A percentile compares a stretch with the other conserved stretches of the same genome.
These are phyloP conservation scores for Lichtheimia hyalospora DNA, from an alignment of 371 early-diverging fungal genomes.

Conservation along the genomic window DNA sequence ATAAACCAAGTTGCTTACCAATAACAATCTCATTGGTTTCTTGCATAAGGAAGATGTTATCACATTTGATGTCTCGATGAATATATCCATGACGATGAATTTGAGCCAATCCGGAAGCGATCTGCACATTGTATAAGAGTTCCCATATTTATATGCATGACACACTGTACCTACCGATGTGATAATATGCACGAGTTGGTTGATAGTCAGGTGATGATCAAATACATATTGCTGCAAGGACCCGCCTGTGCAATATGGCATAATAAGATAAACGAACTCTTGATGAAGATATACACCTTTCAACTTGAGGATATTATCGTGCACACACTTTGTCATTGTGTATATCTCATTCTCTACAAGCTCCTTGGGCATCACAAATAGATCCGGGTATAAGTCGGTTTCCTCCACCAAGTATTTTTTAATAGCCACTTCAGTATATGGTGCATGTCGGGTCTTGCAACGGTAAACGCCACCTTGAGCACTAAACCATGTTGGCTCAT, in stretches of 20 bases:
- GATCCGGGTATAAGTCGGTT: slow-evolving; percentile 34
- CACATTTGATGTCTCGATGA: slow-evolving; percentile 55
- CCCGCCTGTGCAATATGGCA: slow-evolving; percentile 52
- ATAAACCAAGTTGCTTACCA: slow-evolving; percentile 21
- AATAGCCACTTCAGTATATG: slow-evolving; percentile 36
- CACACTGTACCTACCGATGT: slow-evolving; percentile 27
- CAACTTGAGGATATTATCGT: slow-evolving; percentile 43
- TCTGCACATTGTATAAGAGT: slow-evolving; percentile 20
- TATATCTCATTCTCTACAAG: slow-evolving; percentile 54
- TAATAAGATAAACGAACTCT: slow-evolving; percentile 51
- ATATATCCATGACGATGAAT: slow-evolving; percentile 50
- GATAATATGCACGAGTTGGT: slow-evolving; percentile 47
- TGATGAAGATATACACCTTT: slow-evolving; percentile 42
- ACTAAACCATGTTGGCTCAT: slow-evolving; percentile 51
- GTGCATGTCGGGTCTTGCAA: slow-evolving; percentile 27
- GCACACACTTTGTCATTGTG: slow-evolving; percentile 51
- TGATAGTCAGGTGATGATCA: slow-evolving; percentile 46
- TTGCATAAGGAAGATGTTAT: slow-evolving; percentile 47
- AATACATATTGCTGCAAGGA: slow-evolving; percentile 51
- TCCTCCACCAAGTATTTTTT: slow-evolving; percentile 53
- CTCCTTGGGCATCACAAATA: slow-evolving; percentile 54
- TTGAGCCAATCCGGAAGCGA: slow-evolving; percentile 46
- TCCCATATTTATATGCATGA: not conserved
- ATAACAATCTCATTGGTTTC: slow-evolving; percentile 42
- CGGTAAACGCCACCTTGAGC: slow-evolving; percentile 54